These are phyloP conservation scores for Arbutus unedo DNA, from an alignment of 148 eudicot species.

Conservation along the genomic window DNA sequence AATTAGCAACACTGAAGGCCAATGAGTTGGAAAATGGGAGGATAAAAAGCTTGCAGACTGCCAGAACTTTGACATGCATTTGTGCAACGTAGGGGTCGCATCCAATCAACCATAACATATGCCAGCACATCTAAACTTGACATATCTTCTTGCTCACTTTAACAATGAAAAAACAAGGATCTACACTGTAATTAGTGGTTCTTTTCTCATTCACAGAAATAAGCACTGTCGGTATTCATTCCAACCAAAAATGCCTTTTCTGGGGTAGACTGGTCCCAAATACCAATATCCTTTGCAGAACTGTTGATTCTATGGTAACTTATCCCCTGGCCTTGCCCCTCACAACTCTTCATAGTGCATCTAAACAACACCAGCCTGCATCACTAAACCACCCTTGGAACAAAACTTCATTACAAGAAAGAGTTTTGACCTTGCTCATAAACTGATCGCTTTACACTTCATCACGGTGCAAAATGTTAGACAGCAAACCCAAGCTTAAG, in stretches of 20 bases:
- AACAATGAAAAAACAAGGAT: background rate
- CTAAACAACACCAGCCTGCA: background rate
- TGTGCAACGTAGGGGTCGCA: background rate
- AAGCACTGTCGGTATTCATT: background rate
- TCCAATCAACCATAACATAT: conserved; percentile 4
- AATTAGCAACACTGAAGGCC: background rate
- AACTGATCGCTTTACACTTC: background rate
- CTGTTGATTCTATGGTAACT: background rate
- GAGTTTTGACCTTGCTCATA: background rate
- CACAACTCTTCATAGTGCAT: background rate
- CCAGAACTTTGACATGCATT: background rate
- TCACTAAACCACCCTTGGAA: background rate
- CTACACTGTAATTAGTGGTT: background rate
- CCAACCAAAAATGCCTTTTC: background rate
- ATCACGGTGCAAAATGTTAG: background rate
- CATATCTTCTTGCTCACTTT: background rate
- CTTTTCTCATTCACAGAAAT: background rate
- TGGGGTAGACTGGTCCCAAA: background rate
- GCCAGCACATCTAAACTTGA: background rate
- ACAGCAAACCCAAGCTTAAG: background rate
- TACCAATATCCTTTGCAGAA: background rate
- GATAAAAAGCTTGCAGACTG: background rate
- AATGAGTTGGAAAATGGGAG: conserved; percentile 1
- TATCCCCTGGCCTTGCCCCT: background rate
- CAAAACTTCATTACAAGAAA: background rate